These are phyloP conservation scores for Orychophragmus violaceus DNA, from an alignment of 345 rosid species.

Conservation along the genomic window DNA sequence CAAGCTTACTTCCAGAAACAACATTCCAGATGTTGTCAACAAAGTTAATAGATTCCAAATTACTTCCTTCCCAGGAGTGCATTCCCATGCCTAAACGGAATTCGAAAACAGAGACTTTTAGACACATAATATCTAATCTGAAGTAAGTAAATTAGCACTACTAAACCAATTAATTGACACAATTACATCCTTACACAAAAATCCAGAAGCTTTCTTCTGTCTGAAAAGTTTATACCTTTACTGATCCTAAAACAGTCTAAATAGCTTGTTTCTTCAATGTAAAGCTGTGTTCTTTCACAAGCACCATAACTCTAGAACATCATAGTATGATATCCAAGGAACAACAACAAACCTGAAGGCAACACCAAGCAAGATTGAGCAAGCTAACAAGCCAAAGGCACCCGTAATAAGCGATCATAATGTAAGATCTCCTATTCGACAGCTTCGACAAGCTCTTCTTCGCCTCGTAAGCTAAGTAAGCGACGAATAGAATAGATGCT, in stretches of 20 bases:
- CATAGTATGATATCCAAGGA: background rate
- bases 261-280: background rate
- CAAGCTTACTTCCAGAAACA: too few relatives aligned
- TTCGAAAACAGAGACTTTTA: background rate
- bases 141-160: background rate
- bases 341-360: conserved; percentile 52
- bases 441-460: too few relatives aligned
- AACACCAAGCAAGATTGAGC: conserved; percentile 90
- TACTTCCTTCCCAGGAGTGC: conserved; percentile 71
- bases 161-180: background rate
- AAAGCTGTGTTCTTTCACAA: background rate
- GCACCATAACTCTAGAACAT: background rate
- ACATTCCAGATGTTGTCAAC: too few relatives aligned
- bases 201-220: background rate
- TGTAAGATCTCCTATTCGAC: conserved; percentile 67
- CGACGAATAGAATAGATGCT: conserved; percentile 56
- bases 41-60: conserved; percentile 76
- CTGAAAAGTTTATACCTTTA: background rate
- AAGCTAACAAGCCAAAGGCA: conserved; percentile 86
- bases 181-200: background rate
- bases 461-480: conserved; percentile 67
- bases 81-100: conserved; percentile 67
- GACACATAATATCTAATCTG: background rate
- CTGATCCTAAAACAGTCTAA: background rate
- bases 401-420: conserved; percentile 79